Evolutionary conservation across 371 early-diverging fungal genomes (phyloP).

Genomic region (Enteropsectra breve): DNA sequence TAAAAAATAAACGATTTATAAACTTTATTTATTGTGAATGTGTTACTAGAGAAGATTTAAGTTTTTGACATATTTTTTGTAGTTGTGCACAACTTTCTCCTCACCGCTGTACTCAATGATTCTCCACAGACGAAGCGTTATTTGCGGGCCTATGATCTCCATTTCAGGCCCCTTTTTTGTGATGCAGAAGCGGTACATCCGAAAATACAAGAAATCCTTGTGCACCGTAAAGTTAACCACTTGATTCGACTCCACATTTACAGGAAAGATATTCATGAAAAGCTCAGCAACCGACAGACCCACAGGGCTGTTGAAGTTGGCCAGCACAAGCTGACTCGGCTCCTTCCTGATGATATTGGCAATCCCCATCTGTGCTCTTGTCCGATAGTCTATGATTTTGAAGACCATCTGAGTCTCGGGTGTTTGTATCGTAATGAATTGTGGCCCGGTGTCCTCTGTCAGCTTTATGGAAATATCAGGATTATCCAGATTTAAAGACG

Average conservation of each 20-base stretch:
- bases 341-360: constrained; percentile 62
- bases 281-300: constrained; percentile 88
- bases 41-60: constrained; percentile 26
- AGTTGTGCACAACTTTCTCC: constrained; percentile 20
- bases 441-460: constrained; percentile 38
- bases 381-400: constrained; percentile 44
- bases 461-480: constrained; percentile 22
- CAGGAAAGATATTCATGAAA: constrained; percentile 86
- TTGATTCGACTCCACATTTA: constrained; percentile 82
- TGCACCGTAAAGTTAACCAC: constrained; percentile 92
- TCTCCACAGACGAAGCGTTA: constrained; percentile 72
- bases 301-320: constrained; percentile 85
- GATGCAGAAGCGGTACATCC: constrained; percentile 72
- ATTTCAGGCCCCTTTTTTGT: constrained; percentile 69
- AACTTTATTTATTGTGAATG: too few species aligned
- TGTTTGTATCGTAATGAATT: constrained; percentile 26
- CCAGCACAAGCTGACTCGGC: constrained; percentile 84
- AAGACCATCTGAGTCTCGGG: constrained; percentile 26
- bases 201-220: constrained; percentile 93
- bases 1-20: too few species aligned
- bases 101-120: constrained; percentile 26
- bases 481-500: too few species aligned
- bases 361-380: constrained; percentile 18
- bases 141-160: constrained; percentile 87
- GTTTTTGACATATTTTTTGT: constrained; percentile 45